phyloP scores from a whole-genome alignment of 257 asterid species.

The Salvia splendens region DNA sequence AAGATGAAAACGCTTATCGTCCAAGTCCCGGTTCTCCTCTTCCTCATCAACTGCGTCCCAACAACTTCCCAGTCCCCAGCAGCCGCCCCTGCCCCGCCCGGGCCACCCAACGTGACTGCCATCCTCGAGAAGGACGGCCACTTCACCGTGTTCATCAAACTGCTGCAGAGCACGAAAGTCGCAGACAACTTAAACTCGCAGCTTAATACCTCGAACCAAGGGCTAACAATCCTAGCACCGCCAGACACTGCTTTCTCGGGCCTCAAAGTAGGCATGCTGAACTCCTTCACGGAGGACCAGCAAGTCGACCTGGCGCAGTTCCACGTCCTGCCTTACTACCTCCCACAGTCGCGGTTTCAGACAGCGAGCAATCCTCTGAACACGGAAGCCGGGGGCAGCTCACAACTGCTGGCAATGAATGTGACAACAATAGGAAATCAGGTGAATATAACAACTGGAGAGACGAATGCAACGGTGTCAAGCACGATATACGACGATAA shows the following conservation, averaged over 20 bases:
- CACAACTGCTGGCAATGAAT: conserved; percentile 43
- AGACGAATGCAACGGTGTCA: conserved; percentile 47
- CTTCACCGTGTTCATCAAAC: conserved; percentile 46
- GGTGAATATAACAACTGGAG: conserved; percentile 54
- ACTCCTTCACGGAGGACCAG: conserved; percentile 45
- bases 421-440: conserved; percentile 45
- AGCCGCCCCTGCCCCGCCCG: conserved; percentile 48
- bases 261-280: conserved; percentile 48
- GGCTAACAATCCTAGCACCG: conserved; percentile 54
- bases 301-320: conserved; percentile 51
- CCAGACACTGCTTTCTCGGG: conserved; percentile 45
- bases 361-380: conserved; percentile 53
- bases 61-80: conserved; percentile 45
- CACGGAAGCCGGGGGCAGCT: conserved; percentile 56
- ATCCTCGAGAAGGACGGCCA: conserved; percentile 56
- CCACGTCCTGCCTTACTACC: conserved; percentile 46
- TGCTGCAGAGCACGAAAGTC: conserved; percentile 51
- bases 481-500: conserved; percentile 43
- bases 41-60: conserved; percentile 17
- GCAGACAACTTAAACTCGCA: conserved; percentile 44
- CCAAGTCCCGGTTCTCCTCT: conserved; percentile 13
- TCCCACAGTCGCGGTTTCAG: conserved; percentile 47
- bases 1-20: conserved; percentile 16
- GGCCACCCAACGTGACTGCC: conserved; percentile 49
- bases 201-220: conserved; percentile 40